Conservation (phyloP, 2,329 filamentous ascomycete genomes). For the Thielaviopsis ethacetica region DNA sequence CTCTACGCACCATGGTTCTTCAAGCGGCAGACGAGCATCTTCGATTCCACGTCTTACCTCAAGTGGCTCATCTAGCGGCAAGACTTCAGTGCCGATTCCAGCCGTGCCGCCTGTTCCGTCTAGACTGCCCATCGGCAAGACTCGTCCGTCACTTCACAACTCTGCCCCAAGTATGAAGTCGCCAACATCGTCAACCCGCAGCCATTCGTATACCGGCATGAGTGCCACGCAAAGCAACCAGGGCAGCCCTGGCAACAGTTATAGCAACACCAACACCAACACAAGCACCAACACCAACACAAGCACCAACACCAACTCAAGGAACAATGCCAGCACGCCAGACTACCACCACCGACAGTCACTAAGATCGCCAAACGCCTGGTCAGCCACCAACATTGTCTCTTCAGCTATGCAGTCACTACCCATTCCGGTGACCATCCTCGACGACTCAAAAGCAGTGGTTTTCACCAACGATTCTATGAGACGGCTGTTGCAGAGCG, state of each 20-base stretch:
- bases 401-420: slow-evolving; percentile 58
- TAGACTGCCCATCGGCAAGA: not conserved
- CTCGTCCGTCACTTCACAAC: not conserved
- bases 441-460: slow-evolving; percentile 53
- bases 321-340: not conserved
- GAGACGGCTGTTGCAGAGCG: slow-evolving; percentile 39
- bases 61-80: not conserved
- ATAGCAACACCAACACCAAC: not conserved
- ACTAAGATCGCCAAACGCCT: not conserved
- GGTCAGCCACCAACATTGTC: not conserved
- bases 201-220: not conserved
- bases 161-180: not conserved
- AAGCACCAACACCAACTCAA: not conserved
- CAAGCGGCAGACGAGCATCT: not conserved
- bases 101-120: not conserved
- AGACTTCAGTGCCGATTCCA: not conserved
- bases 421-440: slow-evolving; percentile 53
- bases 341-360: not conserved
- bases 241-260: not conserved
- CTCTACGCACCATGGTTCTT: not conserved
- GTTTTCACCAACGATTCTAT: slow-evolving; percentile 62
- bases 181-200: not conserved
- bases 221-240: not conserved
- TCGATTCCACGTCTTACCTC: not conserved
- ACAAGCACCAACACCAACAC: not conserved